These are phyloP conservation scores for Ochetophila trinervis DNA, from an alignment of 306 rosid species.

Conservation along the genomic window DNA sequence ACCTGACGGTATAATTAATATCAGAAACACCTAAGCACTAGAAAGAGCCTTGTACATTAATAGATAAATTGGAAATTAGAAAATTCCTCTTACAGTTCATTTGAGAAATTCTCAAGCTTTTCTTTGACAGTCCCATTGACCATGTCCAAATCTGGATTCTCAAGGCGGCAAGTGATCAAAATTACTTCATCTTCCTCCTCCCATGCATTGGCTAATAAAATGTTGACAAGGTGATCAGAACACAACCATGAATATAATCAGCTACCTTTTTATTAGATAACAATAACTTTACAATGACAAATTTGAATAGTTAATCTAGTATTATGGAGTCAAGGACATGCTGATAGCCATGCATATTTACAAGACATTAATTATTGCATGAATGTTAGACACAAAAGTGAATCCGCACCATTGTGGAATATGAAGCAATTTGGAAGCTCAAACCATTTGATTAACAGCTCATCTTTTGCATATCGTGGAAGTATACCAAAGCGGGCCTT, in stretches of 20 bases:
- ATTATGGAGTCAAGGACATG: neutral
- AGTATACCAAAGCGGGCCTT: constrained; percentile 91
- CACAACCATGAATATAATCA: neutral
- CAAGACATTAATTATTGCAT: neutral
- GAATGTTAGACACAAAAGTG: constrained; percentile 1
- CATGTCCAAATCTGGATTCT: constrained; percentile 68
- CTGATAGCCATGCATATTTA: constrained; percentile 1
- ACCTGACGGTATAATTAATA: constrained; percentile 45
- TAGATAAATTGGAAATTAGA: constrained; percentile 5
- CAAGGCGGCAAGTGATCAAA: constrained; percentile 77
- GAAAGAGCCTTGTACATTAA: constrained; percentile 11
- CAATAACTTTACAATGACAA: neutral
- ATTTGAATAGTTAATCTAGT: neutral
- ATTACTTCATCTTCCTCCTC: constrained; percentile 97
- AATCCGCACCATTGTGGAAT: constrained; percentile 76
- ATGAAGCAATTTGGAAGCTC: constrained; percentile 97
- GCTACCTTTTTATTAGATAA: neutral
- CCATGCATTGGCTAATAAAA: constrained; percentile 83
- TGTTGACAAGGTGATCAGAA: constrained; percentile 24
- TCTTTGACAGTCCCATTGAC: constrained; percentile 62
- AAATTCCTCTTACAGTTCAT: constrained; percentile 63
- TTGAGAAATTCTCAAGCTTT: constrained; percentile 63
- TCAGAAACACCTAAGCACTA: constrained; percentile 17
- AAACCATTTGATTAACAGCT: constrained; percentile 77
- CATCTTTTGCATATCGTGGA: constrained; percentile 90